Evolutionary conservation across 208 protist genomes (phyloP).

Genomic region (Leishmania amazonensis): DNA sequence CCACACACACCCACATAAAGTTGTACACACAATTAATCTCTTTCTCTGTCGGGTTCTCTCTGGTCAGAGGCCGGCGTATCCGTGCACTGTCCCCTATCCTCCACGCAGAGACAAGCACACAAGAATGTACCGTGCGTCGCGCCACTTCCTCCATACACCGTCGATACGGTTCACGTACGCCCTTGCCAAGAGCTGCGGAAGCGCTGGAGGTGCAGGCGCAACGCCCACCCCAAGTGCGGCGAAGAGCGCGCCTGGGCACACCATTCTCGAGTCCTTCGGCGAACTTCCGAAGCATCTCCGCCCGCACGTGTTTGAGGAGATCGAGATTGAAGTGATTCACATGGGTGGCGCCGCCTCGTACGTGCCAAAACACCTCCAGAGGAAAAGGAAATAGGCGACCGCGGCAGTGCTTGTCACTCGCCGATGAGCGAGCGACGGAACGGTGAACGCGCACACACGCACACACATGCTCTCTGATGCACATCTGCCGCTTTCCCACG

Average conservation of each 20-base stretch:
- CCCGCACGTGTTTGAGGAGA: slow-evolving; percentile 61
- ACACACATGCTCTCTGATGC: neutral
- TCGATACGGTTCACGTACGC: slow-evolving; percentile 82
- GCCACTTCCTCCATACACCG: slow-evolving; percentile 40
- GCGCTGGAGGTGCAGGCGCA: neutral
- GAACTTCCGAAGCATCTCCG: slow-evolving; percentile 65
- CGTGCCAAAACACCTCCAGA: slow-evolving; percentile 68
- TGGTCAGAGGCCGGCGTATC: neutral
- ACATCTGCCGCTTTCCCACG: neutral
- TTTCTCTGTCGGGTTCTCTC: neutral
- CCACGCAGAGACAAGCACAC: neutral
- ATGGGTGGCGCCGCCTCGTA: slow-evolving; percentile 84
- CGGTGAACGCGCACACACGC: neutral
- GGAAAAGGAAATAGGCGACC: slow-evolving; percentile 60
- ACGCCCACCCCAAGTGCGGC: neutral
- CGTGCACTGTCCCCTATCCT: neutral
- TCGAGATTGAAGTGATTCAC: slow-evolving; percentile 75
- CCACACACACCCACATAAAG: neutral
- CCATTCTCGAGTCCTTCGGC: slow-evolving; percentile 54
- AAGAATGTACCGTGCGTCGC: slow-evolving; percentile 40
- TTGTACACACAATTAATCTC: neutral
- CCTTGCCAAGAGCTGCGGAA: slow-evolving; percentile 53
- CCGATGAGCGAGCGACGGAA: neutral
- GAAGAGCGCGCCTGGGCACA: slow-evolving; percentile 4
- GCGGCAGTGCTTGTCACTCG: neutral